phyloP scores from a whole-genome alignment of 2,329 filamentous ascomycete species.

The Penicillium sp. region DNA sequence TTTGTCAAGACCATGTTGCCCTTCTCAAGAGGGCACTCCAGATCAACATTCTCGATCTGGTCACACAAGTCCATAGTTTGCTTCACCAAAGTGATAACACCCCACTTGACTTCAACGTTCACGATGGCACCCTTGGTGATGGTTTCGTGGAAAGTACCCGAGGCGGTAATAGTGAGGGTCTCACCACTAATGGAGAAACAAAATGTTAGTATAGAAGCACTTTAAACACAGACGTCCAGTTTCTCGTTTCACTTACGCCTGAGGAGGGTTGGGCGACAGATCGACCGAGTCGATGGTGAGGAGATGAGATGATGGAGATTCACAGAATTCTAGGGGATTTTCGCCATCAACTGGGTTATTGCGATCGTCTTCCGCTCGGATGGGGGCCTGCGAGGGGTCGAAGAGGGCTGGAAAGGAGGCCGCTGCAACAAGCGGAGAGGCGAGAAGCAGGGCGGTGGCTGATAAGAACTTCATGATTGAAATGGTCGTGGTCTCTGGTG shows the following conservation, averaged over 20 bases:
- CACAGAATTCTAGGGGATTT: constrained; percentile 83
- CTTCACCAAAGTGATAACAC: constrained; percentile 85
- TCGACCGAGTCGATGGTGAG: constrained; percentile 80
- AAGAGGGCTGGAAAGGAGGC: constrained; percentile 56
- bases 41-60: constrained; percentile 83
- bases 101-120: constrained; percentile 87
- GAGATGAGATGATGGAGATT: constrained; percentile 71
- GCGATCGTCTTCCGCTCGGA: constrained; percentile 45
- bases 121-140: constrained; percentile 83
- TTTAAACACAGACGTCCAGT: not conserved
- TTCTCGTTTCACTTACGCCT: constrained; percentile 67
- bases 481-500: not conserved
- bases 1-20: constrained; percentile 77
- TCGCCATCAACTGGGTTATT: constrained; percentile 76
- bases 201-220: constrained; percentile 20
- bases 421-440: constrained; percentile 53
- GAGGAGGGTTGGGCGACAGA: constrained; percentile 82
- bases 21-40: constrained; percentile 85
- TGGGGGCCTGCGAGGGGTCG: constrained; percentile 57
- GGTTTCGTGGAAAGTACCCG: constrained; percentile 72
- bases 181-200: constrained; percentile 65
- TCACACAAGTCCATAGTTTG: constrained; percentile 86
- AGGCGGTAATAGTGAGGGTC: constrained; percentile 77
- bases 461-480: constrained; percentile 51
- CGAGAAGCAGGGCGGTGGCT: constrained; percentile 48